Evolutionary conservation across 441 rosid genomes (phyloP).

Genomic region (Erysimum cheiri): DNA sequence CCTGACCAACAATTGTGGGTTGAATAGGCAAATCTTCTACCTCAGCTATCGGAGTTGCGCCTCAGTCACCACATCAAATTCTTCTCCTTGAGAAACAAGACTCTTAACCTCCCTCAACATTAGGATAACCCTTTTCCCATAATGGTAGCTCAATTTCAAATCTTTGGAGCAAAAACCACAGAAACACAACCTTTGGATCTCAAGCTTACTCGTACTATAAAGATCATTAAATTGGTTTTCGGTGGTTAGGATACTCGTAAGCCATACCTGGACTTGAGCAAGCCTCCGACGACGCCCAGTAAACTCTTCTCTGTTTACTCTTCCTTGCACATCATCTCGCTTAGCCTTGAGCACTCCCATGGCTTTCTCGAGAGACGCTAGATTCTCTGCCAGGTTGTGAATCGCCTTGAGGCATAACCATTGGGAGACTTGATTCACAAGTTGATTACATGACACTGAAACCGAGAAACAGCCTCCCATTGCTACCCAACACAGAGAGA

Average conservation of each 20-base stretch:
- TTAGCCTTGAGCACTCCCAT: constrained; percentile 1
- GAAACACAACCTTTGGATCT: background rate
- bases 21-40: constrained; percentile 6
- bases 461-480: constrained; percentile 13
- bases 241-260: background rate
- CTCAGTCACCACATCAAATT: constrained; percentile 3
- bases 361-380: background rate
- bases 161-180: background rate
- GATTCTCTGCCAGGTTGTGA: background rate
- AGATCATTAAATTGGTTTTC: background rate
- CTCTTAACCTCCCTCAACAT: background rate
- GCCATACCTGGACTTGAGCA: background rate
- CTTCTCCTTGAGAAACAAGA: background rate
- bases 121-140: background rate
- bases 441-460: constrained; percentile 1
- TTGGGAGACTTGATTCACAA: background rate
- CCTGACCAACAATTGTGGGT: constrained; percentile 3
- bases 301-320: background rate
- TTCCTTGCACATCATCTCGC: background rate
- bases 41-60: background rate
- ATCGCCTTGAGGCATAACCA: background rate
- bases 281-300: background rate
- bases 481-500: no score
- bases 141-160: background rate
- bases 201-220: background rate